Conservation (phyloP, 2,329 filamentous ascomycete species). For the Phoma sp. region DNA sequence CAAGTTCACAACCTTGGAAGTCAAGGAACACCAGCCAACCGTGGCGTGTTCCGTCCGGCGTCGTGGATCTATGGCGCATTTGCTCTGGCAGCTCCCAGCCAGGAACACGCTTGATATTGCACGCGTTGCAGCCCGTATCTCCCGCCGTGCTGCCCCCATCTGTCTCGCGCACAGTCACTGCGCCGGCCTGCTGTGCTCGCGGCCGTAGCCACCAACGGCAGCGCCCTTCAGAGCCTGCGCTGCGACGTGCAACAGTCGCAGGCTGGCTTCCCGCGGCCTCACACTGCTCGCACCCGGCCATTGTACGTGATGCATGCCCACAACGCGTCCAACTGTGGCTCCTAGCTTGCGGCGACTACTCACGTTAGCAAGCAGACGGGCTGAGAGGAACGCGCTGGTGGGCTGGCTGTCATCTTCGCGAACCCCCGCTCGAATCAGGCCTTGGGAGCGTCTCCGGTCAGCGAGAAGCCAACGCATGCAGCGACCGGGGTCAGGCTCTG, state of each 20-base stretch:
- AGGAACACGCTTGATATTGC: slow-evolving; percentile 44
- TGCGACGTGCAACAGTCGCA: slow-evolving; percentile 7
- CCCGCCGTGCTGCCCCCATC: slow-evolving; percentile 23
- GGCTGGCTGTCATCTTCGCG: slow-evolving; percentile 25
- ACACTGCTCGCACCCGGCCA: slow-evolving; percentile 2
- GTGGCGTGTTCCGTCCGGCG: slow-evolving; percentile 21
- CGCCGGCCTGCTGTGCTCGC: slow-evolving; percentile 13
- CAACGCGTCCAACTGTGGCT: slow-evolving; percentile 16
- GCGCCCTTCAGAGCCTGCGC: background rate
- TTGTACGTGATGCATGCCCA: slow-evolving; percentile 5
- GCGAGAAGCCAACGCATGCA: slow-evolving; percentile 47
- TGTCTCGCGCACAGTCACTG: slow-evolving; percentile 21
- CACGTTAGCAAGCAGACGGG: slow-evolving; percentile 11
- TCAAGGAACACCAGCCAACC: slow-evolving; percentile 40
- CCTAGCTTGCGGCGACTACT: slow-evolving; percentile 18
- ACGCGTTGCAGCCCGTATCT: slow-evolving; percentile 27
- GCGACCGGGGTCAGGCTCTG: slow-evolving; percentile 40
- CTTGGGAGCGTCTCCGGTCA: slow-evolving; percentile 28
- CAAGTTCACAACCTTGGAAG: slow-evolving; percentile 32
- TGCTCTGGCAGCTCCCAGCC: slow-evolving; percentile 39
- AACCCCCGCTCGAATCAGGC: slow-evolving; percentile 40
- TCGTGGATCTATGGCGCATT: slow-evolving; percentile 35
- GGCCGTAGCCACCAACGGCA: slow-evolving; percentile 9
- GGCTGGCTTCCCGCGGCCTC: background rate
- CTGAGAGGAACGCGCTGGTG: slow-evolving; percentile 25